phyloP scores from a whole-genome alignment of 2,329 filamentous ascomycete species.

The Ophiostoma sp. region DNA sequence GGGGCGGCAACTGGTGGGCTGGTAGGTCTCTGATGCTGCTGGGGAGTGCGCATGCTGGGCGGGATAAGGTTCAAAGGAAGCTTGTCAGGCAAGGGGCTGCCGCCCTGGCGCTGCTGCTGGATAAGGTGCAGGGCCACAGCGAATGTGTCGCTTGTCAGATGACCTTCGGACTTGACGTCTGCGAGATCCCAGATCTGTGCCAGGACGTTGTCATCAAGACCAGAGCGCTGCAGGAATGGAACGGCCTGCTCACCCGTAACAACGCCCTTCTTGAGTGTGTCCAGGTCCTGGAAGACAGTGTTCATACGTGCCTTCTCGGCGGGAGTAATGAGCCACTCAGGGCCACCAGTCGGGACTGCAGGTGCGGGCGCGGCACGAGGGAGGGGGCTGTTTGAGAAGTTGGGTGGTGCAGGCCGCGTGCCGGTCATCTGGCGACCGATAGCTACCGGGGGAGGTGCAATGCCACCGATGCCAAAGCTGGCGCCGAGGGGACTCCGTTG shows the following conservation, averaged over 20 bases:
- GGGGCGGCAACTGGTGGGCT: conserved; percentile 38
- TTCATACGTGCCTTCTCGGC: conserved; percentile 87
- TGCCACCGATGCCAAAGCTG: conserved; percentile 30
- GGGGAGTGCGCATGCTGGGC: conserved; percentile 71
- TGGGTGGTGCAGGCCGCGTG: conserved; percentile 29
- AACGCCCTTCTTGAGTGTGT: conserved; percentile 72
- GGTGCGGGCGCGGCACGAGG: conserved; percentile 45
- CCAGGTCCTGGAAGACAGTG: conserved; percentile 74
- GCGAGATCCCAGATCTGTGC: conserved; percentile 97
- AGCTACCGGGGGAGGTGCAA: conserved; percentile 49
- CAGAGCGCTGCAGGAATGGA: conserved; percentile 86
- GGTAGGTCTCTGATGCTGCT: conserved; percentile 48
- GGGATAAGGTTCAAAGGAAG: conserved; percentile 79
- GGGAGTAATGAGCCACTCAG: conserved; percentile 76
- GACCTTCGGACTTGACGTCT: conserved; percentile 86
- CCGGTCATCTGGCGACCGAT: conserved; percentile 83
- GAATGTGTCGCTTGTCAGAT: conserved; percentile 82
- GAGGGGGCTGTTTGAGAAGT: conserved; percentile 50
- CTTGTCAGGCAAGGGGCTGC: conserved; percentile 60
- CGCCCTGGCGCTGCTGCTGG: conserved; percentile 73
- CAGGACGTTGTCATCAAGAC: conserved; percentile 78
- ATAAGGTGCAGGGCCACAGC: conserved; percentile 97
- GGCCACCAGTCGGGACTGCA: conserved; percentile 31
- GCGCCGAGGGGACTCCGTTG: conserved; percentile 46
- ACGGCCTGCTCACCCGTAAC: conserved; percentile 95